These are phyloP conservation scores for Diplodia corticola DNA, from an alignment of 2,329 filamentous ascomycete genomes.

Conservation along the genomic window DNA sequence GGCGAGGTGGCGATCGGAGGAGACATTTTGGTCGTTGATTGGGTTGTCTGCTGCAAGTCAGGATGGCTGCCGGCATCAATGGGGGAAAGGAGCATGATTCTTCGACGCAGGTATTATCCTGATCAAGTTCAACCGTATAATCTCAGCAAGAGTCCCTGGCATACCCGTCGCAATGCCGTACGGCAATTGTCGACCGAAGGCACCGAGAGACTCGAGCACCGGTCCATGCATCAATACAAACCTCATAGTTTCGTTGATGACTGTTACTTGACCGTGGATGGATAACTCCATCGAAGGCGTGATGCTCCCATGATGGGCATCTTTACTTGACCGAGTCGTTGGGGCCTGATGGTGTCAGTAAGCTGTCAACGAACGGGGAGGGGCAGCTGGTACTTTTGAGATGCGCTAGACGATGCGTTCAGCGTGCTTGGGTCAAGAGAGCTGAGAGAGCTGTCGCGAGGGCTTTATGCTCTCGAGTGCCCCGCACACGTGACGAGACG, in stretches of 20 bases:
- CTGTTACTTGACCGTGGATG: conserved; percentile 18
- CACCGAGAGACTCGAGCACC: conserved; percentile 38
- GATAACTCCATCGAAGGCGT: conserved; percentile 21
- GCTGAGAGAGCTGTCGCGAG: neutral
- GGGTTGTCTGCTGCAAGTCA: conserved; percentile 35
- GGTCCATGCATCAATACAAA: conserved; percentile 39
- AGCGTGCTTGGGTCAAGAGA: neutral
- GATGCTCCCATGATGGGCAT: conserved; percentile 19
- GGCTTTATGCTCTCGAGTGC: conserved; percentile 13
- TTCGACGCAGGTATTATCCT: conserved; percentile 96
- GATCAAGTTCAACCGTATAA: conserved; percentile 97
- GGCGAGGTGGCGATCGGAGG: conserved; percentile 69
- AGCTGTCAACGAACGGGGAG: neutral
- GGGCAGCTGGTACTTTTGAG: conserved; percentile 8
- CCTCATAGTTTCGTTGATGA: conserved; percentile 18
- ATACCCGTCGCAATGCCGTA: conserved; percentile 12
- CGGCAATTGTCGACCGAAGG: conserved; percentile 4
- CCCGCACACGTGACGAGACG: conserved; percentile 23
- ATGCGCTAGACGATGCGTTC: neutral
- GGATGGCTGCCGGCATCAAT: conserved; percentile 28
- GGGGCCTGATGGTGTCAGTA: neutral
- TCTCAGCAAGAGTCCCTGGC: conserved; percentile 59
- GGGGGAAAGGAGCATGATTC: conserved; percentile 80
- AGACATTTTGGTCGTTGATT: conserved; percentile 63
- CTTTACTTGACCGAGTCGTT: conserved; percentile 12